Evolutionary conservation across 139 green algal genomes (phyloP).

Genomic region (Tetraselmis chui): DNA sequence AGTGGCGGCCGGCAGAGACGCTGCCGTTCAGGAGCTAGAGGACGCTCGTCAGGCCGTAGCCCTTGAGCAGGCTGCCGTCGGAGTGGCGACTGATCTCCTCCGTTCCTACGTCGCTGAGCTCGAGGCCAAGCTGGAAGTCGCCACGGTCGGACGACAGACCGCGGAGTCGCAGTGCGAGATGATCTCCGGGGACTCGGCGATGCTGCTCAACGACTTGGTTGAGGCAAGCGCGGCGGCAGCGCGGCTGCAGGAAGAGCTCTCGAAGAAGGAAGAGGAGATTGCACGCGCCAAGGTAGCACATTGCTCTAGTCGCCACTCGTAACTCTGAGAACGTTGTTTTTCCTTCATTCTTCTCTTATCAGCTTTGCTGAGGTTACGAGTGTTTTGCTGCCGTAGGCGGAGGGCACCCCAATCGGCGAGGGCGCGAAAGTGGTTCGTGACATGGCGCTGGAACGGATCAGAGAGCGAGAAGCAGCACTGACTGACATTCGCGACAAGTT

Average conservation of each 20-base stretch:
- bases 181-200: background rate
- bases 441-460: no score
- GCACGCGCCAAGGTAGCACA: background rate
- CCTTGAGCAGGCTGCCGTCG: background rate
- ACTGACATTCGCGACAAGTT: no score
- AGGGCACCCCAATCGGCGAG: background rate
- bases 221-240: background rate
- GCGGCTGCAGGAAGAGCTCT: background rate
- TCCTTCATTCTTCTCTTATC: no score
- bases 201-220: background rate
- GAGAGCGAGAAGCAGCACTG: no score
- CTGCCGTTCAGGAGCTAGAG: background rate
- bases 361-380: no score
- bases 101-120: background rate
- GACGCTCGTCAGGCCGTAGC: background rate
- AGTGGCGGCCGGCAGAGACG: background rate
- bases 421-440: background rate
- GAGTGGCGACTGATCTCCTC: background rate
- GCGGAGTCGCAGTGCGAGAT: background rate
- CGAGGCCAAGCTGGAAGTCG: background rate
- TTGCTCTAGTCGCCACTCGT: no score
- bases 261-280: background rate
- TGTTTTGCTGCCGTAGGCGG: background rate
- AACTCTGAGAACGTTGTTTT: no score
- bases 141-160: no score